These are phyloP conservation scores for Quercus alba DNA, from an alignment of 306 rosid genomes.

Conservation along the genomic window DNA sequence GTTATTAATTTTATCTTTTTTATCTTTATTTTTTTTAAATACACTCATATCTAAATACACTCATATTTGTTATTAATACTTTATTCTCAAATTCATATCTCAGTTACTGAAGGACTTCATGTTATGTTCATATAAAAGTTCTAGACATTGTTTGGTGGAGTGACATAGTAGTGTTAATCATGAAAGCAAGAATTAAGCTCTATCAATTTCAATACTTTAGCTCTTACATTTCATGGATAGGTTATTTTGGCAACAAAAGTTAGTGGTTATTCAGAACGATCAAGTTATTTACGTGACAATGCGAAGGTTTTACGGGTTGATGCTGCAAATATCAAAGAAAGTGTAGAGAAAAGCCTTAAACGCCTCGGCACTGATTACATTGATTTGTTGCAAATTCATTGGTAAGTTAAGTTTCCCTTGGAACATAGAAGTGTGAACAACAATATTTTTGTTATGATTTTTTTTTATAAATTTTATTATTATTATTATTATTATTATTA, in stretches of 20 bases:
- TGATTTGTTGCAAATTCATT: constrained; percentile 91
- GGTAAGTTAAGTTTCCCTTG: constrained; percentile 43
- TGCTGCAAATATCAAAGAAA: constrained; percentile 75
- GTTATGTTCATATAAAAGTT: neutral
- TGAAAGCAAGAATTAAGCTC: neutral
- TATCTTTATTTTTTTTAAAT: neutral
- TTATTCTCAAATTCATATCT: neutral
- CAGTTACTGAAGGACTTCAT: neutral
- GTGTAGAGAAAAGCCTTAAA: constrained; percentile 92
- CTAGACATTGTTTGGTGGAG: neutral
- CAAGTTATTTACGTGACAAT: constrained; percentile 63
- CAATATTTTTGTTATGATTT: neutral
- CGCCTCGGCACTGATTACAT: constrained; percentile 93
- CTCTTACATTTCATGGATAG: constrained; percentile 32
- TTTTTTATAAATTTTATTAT: no score
- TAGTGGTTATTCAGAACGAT: constrained; percentile 73
- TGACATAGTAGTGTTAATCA: neutral
- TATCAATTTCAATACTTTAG: neutral
- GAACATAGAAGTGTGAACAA: neutral
- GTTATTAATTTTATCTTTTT: neutral
- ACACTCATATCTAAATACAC: neutral
- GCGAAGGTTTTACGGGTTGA: constrained; percentile 70
- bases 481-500: no score
- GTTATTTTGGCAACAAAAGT: constrained; percentile 80
- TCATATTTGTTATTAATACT: neutral